Evolutionary conservation across 163 green algal species (phyloP).

Genomic region (Scenedesmus sp.): DNA sequence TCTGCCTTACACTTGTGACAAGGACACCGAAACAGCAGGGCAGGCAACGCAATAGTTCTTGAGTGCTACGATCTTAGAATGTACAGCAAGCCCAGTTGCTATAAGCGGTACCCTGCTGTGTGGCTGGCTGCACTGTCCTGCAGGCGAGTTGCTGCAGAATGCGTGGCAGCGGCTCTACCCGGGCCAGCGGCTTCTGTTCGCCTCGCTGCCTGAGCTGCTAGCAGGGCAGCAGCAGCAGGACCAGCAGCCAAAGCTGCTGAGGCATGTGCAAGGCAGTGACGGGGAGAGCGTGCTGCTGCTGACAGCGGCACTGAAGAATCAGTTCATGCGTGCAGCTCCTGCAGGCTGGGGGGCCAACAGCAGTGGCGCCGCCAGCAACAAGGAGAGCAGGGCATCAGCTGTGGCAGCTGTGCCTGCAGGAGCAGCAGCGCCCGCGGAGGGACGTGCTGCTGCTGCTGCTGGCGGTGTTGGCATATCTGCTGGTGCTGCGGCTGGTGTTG

Average conservation of each 20-base stretch:
- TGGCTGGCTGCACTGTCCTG: neutral
- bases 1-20: too few relatives aligned
- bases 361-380: neutral
- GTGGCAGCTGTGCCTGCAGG: neutral
- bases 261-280: neutral
- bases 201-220: neutral
- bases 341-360: neutral
- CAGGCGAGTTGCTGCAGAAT: neutral
- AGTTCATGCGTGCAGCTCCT: neutral
- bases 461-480: neutral
- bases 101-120: too few relatives aligned
- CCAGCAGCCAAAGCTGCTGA: neutral
- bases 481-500: too few relatives aligned
- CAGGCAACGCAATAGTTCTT: too few relatives aligned
- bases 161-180: neutral
- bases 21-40: too few relatives aligned
- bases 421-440: neutral
- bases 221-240: neutral
- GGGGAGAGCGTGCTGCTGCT: neutral
- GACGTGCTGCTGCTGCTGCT: conserved; percentile 8
- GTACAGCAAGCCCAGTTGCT: too few relatives aligned
- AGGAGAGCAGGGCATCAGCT: too few relatives aligned
- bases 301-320: neutral
- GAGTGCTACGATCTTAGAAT: too few relatives aligned
- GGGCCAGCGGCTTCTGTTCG: neutral